phyloP scores from a whole-genome alignment of 2,329 filamentous ascomycete genomes.

The Rutstroemia sp. region DNA sequence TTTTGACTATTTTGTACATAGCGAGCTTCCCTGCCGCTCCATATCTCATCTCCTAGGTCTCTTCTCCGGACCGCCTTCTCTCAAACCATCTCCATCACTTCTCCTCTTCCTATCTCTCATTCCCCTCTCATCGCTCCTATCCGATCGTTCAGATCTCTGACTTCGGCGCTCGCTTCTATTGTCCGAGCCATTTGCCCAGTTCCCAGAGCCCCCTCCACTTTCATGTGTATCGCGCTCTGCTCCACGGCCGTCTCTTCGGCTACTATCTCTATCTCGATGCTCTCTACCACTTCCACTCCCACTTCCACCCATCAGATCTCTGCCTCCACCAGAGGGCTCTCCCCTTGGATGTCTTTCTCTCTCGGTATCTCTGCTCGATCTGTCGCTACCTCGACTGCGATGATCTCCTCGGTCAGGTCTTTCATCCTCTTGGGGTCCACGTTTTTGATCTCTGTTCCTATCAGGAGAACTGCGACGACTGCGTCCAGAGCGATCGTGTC shows the following conservation, averaged over 20 bases:
- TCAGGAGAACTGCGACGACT: constrained; percentile 26
- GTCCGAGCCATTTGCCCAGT: constrained; percentile 3
- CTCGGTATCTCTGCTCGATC: constrained; percentile 14
- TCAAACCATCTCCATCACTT: constrained; percentile 23
- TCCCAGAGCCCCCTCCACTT: background rate
- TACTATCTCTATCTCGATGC: constrained; percentile 14
- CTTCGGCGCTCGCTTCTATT: constrained; percentile 17
- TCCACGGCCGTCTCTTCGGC: constrained; percentile 11
- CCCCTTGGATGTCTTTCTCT: constrained; percentile 11
- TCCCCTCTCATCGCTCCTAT: constrained; percentile 20
- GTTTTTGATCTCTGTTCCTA: constrained; percentile 25
- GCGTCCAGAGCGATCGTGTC: constrained; percentile 27
- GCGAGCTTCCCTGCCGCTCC: background rate
- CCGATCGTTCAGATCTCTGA: constrained; percentile 4
- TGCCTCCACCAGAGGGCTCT: background rate
- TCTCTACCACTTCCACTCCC: constrained; percentile 16
- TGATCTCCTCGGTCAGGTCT: constrained; percentile 21
- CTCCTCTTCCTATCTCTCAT: constrained; percentile 25
- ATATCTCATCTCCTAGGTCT: constrained; percentile 18
- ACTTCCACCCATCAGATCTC: constrained; percentile 16
- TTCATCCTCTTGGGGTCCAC: constrained; percentile 22
- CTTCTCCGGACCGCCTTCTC: constrained; percentile 29
- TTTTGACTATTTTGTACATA: constrained; percentile 1
- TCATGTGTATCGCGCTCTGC: constrained; percentile 12
- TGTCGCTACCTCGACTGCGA: constrained; percentile 21